These are phyloP conservation scores for Blastobotrys parvus DNA, from an alignment of 805 yeast species.

Conservation along the genomic window DNA sequence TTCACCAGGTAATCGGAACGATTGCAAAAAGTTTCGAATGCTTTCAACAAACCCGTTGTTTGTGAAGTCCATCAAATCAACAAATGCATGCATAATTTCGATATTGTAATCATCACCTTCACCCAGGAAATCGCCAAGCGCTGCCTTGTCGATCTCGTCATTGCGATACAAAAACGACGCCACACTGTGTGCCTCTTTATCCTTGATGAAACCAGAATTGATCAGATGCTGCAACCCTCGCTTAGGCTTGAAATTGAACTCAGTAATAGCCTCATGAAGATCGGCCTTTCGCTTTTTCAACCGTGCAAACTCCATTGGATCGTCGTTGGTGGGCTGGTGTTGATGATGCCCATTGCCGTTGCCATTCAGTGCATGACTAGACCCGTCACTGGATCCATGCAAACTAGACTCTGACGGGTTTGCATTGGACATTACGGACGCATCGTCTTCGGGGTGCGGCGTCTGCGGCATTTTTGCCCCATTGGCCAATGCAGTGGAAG, in stretches of 20 bases:
- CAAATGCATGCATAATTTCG: constrained; percentile 87
- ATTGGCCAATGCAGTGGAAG: constrained; percentile 11
- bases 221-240: constrained; percentile 62
- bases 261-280: constrained; percentile 64
- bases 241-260: constrained; percentile 80
- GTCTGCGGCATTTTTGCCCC: constrained; percentile 2
- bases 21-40: constrained; percentile 72
- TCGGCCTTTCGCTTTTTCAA: constrained; percentile 78
- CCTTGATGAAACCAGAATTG: constrained; percentile 52
- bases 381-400: neutral
- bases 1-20: constrained; percentile 94
- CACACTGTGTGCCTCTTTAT: constrained; percentile 55
- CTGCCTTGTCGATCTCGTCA: constrained; percentile 72
- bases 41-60: constrained; percentile 72
- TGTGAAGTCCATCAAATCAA: constrained; percentile 75
- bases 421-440: neutral
- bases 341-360: neutral
- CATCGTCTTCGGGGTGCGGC: too few relatives aligned
- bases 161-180: constrained; percentile 63
- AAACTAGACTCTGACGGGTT: neutral
- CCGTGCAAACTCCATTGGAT: constrained; percentile 77
- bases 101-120: constrained; percentile 75
- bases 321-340: constrained; percentile 35
- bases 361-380: neutral
- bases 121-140: constrained; percentile 86